A percentile compares a stretch with the other conserved stretches of the same genome.
Evolutionary conservation across 345 rosid genomes (phyloP).

Genomic region (Excoecaria agallocha): DNA sequence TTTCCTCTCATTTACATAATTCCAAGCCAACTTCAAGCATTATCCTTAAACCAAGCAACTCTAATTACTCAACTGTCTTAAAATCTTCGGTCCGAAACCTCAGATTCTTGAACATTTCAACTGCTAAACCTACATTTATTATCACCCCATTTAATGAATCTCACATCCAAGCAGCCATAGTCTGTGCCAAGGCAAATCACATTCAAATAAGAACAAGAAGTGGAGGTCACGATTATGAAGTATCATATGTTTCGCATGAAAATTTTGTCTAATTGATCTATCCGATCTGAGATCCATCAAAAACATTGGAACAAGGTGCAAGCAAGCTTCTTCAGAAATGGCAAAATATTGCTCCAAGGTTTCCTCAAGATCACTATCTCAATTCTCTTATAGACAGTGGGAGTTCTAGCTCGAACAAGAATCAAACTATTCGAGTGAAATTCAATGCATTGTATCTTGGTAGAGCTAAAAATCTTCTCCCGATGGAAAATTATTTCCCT

Average conservation of each 20-base stretch:
- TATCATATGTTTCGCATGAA: conserved; percentile 6
- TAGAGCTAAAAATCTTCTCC: not conserved
- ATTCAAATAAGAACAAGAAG: conserved; percentile 9
- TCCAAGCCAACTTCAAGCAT: conserved; percentile 18
- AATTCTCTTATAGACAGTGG: not conserved
- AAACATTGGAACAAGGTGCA: conserved; percentile 5
- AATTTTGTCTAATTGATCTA: conserved; percentile 15
- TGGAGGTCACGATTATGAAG: conserved; percentile 23
- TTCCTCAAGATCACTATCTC: conserved; percentile 10
- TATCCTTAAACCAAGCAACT: conserved; percentile 7
- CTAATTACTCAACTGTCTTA: conserved; percentile 11
- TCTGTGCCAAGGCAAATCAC: conserved; percentile 2
- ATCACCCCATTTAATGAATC: conserved; percentile 11
- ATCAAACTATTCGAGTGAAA: not conserved
- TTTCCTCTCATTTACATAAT: not conserved
- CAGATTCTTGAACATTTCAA: conserved; percentile 23
- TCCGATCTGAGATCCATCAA: not conserved
- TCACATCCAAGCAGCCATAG: conserved; percentile 9
- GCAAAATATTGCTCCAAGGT: conserved; percentile 10
- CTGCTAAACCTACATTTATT: conserved; percentile 8
- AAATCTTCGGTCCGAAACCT: conserved; percentile 26
- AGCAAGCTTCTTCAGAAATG: conserved; percentile 8
- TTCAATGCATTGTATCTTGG: conserved; percentile 12
- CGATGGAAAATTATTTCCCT: conserved; percentile 9
- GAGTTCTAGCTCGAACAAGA: not conserved